Conservation (phyloP, 176 grass and related monocot genomes). For the Guadua angustifolia region DNA sequence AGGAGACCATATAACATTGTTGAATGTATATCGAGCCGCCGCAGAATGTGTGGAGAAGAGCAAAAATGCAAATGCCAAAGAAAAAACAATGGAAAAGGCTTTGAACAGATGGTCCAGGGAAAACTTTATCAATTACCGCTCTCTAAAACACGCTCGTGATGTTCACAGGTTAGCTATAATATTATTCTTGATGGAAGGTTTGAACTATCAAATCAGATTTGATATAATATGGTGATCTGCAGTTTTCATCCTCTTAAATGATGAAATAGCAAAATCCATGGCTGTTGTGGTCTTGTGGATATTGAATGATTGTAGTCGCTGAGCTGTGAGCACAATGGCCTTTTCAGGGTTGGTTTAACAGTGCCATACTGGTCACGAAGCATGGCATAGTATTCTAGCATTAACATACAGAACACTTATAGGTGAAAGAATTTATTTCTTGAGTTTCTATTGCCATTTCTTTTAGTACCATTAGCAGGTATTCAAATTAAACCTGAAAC, state of each 20-base stretch:
- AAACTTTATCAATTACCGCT: constrained; percentile 86
- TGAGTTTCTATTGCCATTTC: background rate
- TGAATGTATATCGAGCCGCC: constrained; percentile 76
- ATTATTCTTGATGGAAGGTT: background rate
- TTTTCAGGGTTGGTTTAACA: background rate
- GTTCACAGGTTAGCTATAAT: constrained; percentile 72
- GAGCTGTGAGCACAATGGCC: constrained; percentile 15
- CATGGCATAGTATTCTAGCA: background rate
- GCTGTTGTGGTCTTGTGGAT: constrained; percentile 3
- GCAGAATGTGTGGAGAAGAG: constrained; percentile 83
- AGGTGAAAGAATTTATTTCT: background rate
- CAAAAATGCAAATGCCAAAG: constrained; percentile 77
- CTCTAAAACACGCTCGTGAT: constrained; percentile 73
- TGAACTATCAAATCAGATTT: background rate
- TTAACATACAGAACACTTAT: background rate
- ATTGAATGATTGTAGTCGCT: background rate
- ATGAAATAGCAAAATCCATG: background rate
- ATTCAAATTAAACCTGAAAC: background rate
- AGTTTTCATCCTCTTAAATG: background rate
- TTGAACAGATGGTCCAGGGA: constrained; percentile 91
- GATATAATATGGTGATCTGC: background rate
- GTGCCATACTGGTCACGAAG: background rate
- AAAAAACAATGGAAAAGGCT: constrained; percentile 83
- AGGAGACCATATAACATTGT: constrained; percentile 88
- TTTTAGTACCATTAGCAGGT: background rate